Conservation (phyloP, 2,329 filamentous ascomycete genomes). For the Drechslerella stenobrocha region DNA sequence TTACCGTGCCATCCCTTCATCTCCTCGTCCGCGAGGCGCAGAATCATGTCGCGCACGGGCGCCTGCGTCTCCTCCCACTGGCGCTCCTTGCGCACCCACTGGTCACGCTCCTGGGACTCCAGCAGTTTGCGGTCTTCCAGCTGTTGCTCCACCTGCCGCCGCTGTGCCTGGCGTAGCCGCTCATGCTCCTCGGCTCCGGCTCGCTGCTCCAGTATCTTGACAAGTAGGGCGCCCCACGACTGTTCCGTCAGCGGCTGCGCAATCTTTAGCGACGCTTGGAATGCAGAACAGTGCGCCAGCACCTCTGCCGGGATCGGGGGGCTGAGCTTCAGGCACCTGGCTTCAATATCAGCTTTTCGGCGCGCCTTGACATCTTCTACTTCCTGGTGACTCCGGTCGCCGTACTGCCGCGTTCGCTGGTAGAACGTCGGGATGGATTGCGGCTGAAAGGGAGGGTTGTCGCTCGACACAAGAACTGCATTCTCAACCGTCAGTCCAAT, state of each 20-base stretch:
- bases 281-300: slow-evolving; percentile 71
- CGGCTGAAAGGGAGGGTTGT: slow-evolving; percentile 26
- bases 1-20: slow-evolving; percentile 69
- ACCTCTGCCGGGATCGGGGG: slow-evolving; percentile 68
- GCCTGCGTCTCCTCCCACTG: slow-evolving; percentile 73
- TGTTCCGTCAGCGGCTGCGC: slow-evolving; percentile 68
- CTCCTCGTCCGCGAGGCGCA: slow-evolving; percentile 69
- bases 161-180: slow-evolving; percentile 57
- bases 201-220: slow-evolving; percentile 68
- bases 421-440: slow-evolving; percentile 46
- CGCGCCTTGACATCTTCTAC: slow-evolving; percentile 67
- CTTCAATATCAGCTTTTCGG: slow-evolving; percentile 71
- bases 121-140: slow-evolving; percentile 58
- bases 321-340: slow-evolving; percentile 66
- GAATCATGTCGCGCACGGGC: slow-evolving; percentile 68
- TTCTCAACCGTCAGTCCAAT: no score
- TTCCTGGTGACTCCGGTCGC: slow-evolving; percentile 65
- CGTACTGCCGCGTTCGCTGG: slow-evolving; percentile 51
- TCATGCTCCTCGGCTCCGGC: slow-evolving; percentile 66
- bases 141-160: slow-evolving; percentile 56
- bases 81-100: slow-evolving; percentile 66
- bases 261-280: slow-evolving; percentile 72
- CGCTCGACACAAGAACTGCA: slow-evolving; percentile 32
- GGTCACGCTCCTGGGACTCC: slow-evolving; percentile 60
- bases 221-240: slow-evolving; percentile 70